phyloP scores from a whole-genome alignment of 2,329 filamentous ascomycete species.

The Aspergillus intermedius region DNA sequence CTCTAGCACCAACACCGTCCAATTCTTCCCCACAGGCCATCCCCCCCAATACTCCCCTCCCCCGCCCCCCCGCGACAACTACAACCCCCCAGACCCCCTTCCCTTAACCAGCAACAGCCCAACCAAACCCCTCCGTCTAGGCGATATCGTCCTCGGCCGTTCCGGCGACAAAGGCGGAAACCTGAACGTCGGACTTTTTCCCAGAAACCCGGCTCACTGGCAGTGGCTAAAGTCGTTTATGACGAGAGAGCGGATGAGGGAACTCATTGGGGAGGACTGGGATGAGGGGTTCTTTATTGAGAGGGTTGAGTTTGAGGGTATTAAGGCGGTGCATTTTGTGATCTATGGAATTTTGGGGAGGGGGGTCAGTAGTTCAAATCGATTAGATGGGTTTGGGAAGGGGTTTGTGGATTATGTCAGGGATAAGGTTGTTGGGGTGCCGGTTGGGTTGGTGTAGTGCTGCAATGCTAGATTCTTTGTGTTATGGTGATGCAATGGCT shows the following conservation, averaged over 20 bases:
- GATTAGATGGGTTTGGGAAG: slow-evolving; percentile 48
- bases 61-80: slow-evolving; percentile 10
- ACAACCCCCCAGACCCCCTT: slow-evolving; percentile 13
- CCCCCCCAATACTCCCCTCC: slow-evolving; percentile 8
- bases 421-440: slow-evolving; percentile 39
- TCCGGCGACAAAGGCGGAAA: slow-evolving; percentile 39
- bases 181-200: slow-evolving; percentile 38
- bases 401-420: slow-evolving; percentile 49
- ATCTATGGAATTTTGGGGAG: slow-evolving; percentile 42
- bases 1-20: background rate
- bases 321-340: slow-evolving; percentile 47
- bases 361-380: slow-evolving; percentile 44
- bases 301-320: slow-evolving; percentile 42
- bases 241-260: slow-evolving; percentile 31
- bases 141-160: slow-evolving; percentile 40
- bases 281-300: slow-evolving; percentile 38
- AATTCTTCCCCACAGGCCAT: slow-evolving; percentile 11
- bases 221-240: slow-evolving; percentile 37
- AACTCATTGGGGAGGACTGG: slow-evolving; percentile 42
- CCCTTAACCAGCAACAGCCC: slow-evolving; percentile 15
- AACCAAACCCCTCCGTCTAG: slow-evolving; percentile 31
- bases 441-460: slow-evolving; percentile 10
- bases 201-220: slow-evolving; percentile 19
- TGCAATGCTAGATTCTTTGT: too few species aligned
- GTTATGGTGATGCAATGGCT: too few species aligned